phyloP scores from a whole-genome alignment of 257 asterid species.

The Henckelia pumila region DNA sequence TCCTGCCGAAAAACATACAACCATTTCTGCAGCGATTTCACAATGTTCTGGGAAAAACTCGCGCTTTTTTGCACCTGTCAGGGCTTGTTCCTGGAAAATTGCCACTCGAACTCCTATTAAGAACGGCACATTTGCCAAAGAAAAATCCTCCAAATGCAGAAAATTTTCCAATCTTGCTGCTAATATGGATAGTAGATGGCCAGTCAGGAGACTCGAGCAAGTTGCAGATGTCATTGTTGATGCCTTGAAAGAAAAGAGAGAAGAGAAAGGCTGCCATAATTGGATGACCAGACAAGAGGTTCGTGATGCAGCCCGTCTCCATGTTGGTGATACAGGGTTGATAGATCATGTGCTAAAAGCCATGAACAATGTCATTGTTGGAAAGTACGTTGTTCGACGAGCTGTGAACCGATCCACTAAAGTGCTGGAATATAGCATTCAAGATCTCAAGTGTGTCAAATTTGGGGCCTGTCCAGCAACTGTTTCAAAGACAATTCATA shows the following conservation, averaged over 20 bases:
- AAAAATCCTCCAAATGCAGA: constrained; percentile 43
- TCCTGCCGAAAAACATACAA: constrained; percentile 27
- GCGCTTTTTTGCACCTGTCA: constrained; percentile 7
- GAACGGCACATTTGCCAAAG: constrained; percentile 35
- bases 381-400: constrained; percentile 55
- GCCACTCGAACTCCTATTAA: constrained; percentile 30
- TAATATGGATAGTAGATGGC: constrained; percentile 86
- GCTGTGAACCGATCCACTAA: constrained; percentile 59
- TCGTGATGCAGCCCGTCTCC: constrained; percentile 87
- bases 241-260: constrained; percentile 66
- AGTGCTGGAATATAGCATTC: constrained; percentile 67
- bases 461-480: constrained; percentile 21
- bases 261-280: constrained; percentile 26
- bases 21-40: not conserved
- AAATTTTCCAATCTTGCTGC: constrained; percentile 68
- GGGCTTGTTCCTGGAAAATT: constrained; percentile 29
- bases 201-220: constrained; percentile 69
- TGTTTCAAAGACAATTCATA: constrained; percentile 20
- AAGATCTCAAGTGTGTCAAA: constrained; percentile 42
- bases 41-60: constrained; percentile 22
- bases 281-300: constrained; percentile 96
- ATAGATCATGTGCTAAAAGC: constrained; percentile 83
- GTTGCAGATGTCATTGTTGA: constrained; percentile 83
- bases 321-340: constrained; percentile 88
- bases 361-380: constrained; percentile 75